Conservation (phyloP, 208 protist species). For the Trypanosoma caninum region DNA sequence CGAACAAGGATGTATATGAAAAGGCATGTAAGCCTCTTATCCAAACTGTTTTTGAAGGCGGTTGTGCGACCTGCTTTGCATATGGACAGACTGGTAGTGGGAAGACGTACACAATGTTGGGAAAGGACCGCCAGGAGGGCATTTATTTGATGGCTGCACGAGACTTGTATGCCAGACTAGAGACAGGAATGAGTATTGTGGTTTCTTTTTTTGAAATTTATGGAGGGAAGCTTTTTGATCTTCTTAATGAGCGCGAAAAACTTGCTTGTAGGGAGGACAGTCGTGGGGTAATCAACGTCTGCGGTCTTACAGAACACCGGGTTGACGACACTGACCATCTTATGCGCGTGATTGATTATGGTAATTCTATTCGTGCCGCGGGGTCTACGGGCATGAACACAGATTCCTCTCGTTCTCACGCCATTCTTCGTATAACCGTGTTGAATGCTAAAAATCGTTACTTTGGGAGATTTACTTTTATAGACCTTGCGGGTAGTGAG, state of each 20-base stretch:
- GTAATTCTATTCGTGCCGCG: constrained; percentile 52
- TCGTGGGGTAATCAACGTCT: constrained; percentile 89
- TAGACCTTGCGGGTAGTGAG: constrained; percentile 99
- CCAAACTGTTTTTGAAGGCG: constrained; percentile 87
- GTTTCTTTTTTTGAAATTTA: constrained; percentile 92
- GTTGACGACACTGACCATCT: constrained; percentile 51
- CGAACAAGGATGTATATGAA: constrained; percentile 81
- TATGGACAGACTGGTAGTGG: constrained; percentile 34
- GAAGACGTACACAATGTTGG: constrained; percentile 47
- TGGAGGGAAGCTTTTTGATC: constrained; percentile 86
- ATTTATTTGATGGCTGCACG: constrained; percentile 80
- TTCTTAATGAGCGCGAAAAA: constrained; percentile 80
- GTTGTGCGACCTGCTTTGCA: constrained; percentile 82
- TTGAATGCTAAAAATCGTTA: constrained; percentile 43
- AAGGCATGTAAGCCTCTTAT: constrained; percentile 75
- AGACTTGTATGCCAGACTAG: constrained; percentile 75
- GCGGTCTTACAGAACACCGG: constrained; percentile 74
- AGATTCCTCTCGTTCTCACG: constrained; percentile 83
- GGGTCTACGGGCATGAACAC: constrained; percentile 57
- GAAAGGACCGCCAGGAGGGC: constrained; percentile 43
- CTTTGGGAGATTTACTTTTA: constrained; percentile 97
- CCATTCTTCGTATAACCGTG: constrained; percentile 91
- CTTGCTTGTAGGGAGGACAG: constrained; percentile 94
- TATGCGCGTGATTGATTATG: constrained; percentile 72
- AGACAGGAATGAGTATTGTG: constrained; percentile 34